Evolutionary conservation across 139 green algal species (phyloP).

Genomic region (Deuterostichococcus epilithicus): DNA sequence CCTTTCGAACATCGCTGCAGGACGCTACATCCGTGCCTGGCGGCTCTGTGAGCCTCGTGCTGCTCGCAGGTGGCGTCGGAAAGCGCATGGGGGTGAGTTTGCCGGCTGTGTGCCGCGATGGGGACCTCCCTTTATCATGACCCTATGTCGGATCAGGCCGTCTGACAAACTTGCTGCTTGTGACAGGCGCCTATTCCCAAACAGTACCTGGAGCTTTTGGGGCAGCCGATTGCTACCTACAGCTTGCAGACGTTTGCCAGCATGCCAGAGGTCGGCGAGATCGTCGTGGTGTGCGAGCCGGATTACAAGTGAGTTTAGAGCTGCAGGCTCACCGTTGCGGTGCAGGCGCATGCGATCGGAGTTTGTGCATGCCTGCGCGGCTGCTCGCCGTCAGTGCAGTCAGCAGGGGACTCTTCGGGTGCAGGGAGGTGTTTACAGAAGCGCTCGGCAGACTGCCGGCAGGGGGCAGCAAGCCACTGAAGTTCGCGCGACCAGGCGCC

Average conservation of each 20-base stretch:
- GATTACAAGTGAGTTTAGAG: constrained; percentile 54
- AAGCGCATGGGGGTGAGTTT: constrained; percentile 88
- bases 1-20: neutral
- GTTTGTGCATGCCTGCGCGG: neutral
- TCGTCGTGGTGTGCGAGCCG: constrained; percentile 92
- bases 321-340: no score
- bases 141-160: neutral
- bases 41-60: constrained; percentile 72
- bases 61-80: constrained; percentile 89
- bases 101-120: neutral
- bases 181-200: constrained; percentile 86
- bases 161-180: neutral
- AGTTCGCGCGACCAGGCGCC: constrained; percentile 83
- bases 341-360: neutral
- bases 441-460: constrained; percentile 20
- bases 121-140: neutral
- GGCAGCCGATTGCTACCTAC: constrained; percentile 81
- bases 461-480: constrained; percentile 36
- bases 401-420: no score
- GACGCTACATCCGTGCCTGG: neutral
- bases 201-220: constrained; percentile 90
- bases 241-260: constrained; percentile 76
- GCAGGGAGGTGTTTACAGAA: constrained; percentile 51
- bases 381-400: no score
- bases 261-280: constrained; percentile 84